Conservation (phyloP, 768 basidiomycete genomes). For the Atractiella rhizophila region DNA sequence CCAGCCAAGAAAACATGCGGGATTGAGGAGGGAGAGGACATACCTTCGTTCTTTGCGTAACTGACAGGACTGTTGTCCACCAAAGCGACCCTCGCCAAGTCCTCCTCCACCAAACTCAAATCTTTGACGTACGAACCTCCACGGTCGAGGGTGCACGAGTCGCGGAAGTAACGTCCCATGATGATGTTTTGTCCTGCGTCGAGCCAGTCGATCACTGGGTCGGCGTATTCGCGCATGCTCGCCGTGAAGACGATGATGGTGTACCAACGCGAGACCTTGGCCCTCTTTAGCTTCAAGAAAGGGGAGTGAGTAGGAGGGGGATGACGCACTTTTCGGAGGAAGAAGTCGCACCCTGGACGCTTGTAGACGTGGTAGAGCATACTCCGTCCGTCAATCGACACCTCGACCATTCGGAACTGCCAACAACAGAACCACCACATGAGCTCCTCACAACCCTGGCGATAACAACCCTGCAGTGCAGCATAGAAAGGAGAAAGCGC, state of each 20-base stretch:
- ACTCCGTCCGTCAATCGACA: slow-evolving; percentile 60
- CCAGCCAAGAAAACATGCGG: too few relatives aligned
- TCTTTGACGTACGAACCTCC: slow-evolving; percentile 94
- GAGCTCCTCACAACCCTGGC: not conserved
- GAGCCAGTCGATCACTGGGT: slow-evolving; percentile 98
- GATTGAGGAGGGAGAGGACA: slow-evolving; percentile 15
- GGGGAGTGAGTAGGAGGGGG: not conserved
- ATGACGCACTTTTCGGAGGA: slow-evolving; percentile 47
- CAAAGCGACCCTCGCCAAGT: slow-evolving; percentile 77
- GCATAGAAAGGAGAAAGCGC: slow-evolving; percentile 16
- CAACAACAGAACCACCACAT: slow-evolving; percentile 5
- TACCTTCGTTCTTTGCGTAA: slow-evolving; percentile 79
- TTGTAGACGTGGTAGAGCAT: slow-evolving; percentile 97
- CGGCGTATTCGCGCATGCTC: slow-evolving; percentile 97
- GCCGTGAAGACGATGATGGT: slow-evolving; percentile 96
- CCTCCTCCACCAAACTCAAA: slow-evolving; percentile 57
- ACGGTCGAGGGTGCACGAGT: slow-evolving; percentile 84
- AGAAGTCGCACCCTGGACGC: slow-evolving; percentile 87
- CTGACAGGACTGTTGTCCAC: slow-evolving; percentile 88
- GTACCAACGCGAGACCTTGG: slow-evolving; percentile 87
- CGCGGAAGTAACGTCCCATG: slow-evolving; percentile 65
- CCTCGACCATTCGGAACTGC: slow-evolving; percentile 63
- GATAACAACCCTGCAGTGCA: slow-evolving; percentile 4
- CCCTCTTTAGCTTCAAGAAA: not conserved
- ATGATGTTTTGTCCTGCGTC: slow-evolving; percentile 60